These are phyloP conservation scores for Ploettnerulaceae sp. DNA, from an alignment of 2,329 filamentous ascomycete species.

Conservation along the genomic window DNA sequence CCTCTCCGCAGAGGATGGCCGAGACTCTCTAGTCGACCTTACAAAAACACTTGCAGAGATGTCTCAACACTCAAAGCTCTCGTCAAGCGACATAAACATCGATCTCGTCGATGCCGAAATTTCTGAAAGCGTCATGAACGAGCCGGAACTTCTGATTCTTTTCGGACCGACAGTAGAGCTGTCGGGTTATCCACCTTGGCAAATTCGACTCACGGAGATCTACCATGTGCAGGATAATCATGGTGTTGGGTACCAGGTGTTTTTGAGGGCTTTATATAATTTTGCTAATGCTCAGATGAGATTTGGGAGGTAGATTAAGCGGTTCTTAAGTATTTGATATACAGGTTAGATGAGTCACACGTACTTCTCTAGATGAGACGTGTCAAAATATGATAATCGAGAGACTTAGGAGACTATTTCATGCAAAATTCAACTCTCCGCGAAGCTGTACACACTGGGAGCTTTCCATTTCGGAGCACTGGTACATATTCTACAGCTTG, in stretches of 20 bases:
- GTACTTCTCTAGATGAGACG: not conserved
- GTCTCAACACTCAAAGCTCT: slow-evolving; percentile 84
- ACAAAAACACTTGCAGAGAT: slow-evolving; percentile 93
- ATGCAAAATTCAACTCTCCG: too few relatives aligned
- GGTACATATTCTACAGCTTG: too few relatives aligned
- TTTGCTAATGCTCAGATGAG: slow-evolving; percentile 87
- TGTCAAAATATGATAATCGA: too few relatives aligned
- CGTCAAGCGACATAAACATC: slow-evolving; percentile 72
- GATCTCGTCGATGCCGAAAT: slow-evolving; percentile 90
- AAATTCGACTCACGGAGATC: slow-evolving; percentile 90
- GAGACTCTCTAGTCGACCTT: slow-evolving; percentile 90
- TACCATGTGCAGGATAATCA: slow-evolving; percentile 74
- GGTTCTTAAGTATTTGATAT: not conserved
- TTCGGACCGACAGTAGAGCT: slow-evolving; percentile 82
- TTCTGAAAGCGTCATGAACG: slow-evolving; percentile 70
- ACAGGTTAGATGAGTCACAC: not conserved
- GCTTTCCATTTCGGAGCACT: too few relatives aligned
- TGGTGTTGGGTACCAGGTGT: slow-evolving; percentile 89
- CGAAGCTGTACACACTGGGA: too few relatives aligned
- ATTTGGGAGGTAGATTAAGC: slow-evolving; percentile 40
- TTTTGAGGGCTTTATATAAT: slow-evolving; percentile 76
- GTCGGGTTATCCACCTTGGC: slow-evolving; percentile 94
- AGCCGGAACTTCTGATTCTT: slow-evolving; percentile 84
- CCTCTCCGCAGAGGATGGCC: slow-evolving; percentile 81
- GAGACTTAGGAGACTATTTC: too few relatives aligned